These are phyloP conservation scores for Sporothrix pallida DNA, from an alignment of 2,329 filamentous ascomycete genomes.

Conservation along the genomic window DNA sequence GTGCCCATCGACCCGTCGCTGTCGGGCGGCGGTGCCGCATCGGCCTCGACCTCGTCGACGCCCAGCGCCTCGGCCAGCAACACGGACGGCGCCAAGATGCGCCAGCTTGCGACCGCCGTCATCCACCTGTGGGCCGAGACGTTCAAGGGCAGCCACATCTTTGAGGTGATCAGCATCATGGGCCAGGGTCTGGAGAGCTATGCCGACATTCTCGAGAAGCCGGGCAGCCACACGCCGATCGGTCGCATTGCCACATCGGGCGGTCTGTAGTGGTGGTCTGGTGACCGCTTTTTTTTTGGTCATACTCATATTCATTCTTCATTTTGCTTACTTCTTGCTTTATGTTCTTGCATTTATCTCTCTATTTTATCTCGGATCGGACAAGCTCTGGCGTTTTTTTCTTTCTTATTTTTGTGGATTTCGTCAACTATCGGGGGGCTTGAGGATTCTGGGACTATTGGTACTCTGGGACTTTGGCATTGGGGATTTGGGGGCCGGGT, in stretches of 20 bases:
- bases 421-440: background rate
- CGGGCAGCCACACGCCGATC: conserved; percentile 54
- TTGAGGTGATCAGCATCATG: conserved; percentile 65
- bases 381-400: background rate
- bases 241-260: conserved; percentile 42
- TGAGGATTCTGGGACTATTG: background rate
- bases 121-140: conserved; percentile 66
- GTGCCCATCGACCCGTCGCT: conserved; percentile 64
- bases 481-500: too few species aligned
- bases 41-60: background rate
- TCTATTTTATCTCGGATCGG: background rate
- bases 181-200: conserved; percentile 63
- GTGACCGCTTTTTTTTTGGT: background rate
- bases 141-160: conserved; percentile 66
- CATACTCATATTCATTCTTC: background rate
- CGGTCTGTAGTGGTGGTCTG: conserved; percentile 13
- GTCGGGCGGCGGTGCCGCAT: conserved; percentile 12
- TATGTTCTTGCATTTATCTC: background rate
- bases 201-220: conserved; percentile 62
- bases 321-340: background rate
- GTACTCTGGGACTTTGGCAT: background rate
- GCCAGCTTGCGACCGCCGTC: conserved; percentile 63
- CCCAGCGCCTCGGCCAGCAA: conserved; percentile 43
- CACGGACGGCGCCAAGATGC: conserved; percentile 58
- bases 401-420: background rate